These are phyloP conservation scores for Phytopythium mirpurense DNA, from an alignment of 352 stramenopile genomes.

Conservation along the genomic window DNA sequence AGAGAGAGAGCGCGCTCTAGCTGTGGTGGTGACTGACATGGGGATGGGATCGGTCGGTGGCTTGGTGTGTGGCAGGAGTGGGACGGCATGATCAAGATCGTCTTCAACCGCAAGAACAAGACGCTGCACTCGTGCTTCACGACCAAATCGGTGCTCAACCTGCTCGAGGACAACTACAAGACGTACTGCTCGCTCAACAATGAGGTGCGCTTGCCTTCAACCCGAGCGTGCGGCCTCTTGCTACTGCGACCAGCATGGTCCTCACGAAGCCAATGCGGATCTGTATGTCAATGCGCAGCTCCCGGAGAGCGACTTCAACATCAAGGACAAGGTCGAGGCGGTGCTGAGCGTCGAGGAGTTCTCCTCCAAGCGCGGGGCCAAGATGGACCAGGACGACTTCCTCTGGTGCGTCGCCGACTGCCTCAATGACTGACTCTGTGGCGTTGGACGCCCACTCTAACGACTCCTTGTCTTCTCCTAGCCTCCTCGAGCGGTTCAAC, in stretches of 20 bases:
- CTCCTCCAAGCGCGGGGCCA: slow-evolving; percentile 88
- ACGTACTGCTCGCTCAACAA: slow-evolving; percentile 93
- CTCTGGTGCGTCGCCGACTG: slow-evolving; percentile 60
- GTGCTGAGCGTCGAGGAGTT: slow-evolving; percentile 90
- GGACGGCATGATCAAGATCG: slow-evolving; percentile 98
- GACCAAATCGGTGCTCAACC: slow-evolving; percentile 94
- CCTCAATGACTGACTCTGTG: not conserved
- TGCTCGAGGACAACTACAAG: slow-evolving; percentile 96
- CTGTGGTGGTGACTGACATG: too few relatives aligned
- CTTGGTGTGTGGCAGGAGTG: too few relatives aligned
- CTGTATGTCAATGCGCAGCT: too few relatives aligned
- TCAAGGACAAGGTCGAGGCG: slow-evolving; percentile 93
- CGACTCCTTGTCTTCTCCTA: slow-evolving; percentile 11
- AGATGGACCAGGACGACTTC: slow-evolving; percentile 98
- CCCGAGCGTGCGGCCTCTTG: too few relatives aligned
- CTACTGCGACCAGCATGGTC: too few relatives aligned
- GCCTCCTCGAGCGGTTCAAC: slow-evolving; percentile 95
- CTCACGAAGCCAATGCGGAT: too few relatives aligned
- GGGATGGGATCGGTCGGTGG: too few relatives aligned
- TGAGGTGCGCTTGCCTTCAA: too few relatives aligned
- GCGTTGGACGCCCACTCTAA: not conserved
- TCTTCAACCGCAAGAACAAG: slow-evolving; percentile 99
- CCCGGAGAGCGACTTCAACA: slow-evolving; percentile 68
- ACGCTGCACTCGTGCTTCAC: slow-evolving; percentile 95
- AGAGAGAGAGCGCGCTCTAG: too few relatives aligned